These are phyloP conservation scores for Exophiala sp. DNA, from an alignment of 2,329 filamentous ascomycete genomes.

Conservation along the genomic window DNA sequence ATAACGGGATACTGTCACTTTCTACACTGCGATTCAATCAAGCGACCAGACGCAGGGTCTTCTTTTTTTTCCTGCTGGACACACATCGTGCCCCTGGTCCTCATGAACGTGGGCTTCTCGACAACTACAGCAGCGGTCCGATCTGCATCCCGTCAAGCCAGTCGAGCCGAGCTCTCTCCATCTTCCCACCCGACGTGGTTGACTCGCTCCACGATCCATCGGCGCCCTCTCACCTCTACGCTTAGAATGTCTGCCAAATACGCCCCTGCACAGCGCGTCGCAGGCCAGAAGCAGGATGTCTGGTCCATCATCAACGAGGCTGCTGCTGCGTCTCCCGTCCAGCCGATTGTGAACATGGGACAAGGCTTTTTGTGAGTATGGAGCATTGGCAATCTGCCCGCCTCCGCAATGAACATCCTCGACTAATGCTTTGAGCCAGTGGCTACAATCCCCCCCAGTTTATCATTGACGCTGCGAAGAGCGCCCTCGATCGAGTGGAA, in stretches of 20 bases:
- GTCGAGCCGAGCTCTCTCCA: conserved; percentile 2
- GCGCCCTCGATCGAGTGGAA: conserved; percentile 81
- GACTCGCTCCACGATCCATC: neutral
- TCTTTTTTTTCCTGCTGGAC: no score
- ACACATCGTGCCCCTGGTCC: neutral
- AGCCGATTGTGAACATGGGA: conserved; percentile 62
- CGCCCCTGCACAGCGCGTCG: conserved; percentile 44
- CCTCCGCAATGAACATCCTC: neutral
- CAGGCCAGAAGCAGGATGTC: conserved; percentile 48
- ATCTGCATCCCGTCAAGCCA: conserved; percentile 11
- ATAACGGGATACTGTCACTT: no score
- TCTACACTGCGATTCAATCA: no score
- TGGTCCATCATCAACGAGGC: conserved; percentile 63
- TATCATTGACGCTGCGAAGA: conserved; percentile 84
- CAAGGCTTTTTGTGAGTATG: conserved; percentile 53
- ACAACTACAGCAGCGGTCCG: conserved; percentile 9
- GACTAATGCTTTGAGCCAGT: conserved; percentile 29
- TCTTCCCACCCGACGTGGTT: neutral
- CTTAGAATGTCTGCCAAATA: conserved; percentile 32
- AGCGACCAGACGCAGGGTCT: no score
- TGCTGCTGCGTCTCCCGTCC: conserved; percentile 56
- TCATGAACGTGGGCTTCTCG: conserved; percentile 15
- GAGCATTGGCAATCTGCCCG: neutral
- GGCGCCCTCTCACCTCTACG: conserved; percentile 14
- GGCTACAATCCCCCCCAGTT: conserved; percentile 93